A percentile compares a stretch with the other conserved stretches of the same genome.
Conservation (phyloP, 164 flowering plant species). For the Euptelea pleiosperma region DNA sequence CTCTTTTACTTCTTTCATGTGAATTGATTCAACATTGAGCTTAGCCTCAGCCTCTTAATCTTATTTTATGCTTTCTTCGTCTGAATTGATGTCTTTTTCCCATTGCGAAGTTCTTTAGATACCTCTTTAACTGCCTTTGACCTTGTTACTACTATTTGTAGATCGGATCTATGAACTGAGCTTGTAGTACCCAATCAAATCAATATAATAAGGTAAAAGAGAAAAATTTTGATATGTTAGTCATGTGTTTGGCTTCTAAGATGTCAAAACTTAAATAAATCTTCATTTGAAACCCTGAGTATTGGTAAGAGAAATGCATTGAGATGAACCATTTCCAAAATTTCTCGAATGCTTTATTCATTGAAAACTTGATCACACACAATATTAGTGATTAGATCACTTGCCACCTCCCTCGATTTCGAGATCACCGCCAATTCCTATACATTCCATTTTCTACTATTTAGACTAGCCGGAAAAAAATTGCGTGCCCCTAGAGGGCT, state of each 20-base stretch:
- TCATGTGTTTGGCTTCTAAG: constrained; percentile 76
- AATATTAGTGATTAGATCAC: constrained; percentile 76
- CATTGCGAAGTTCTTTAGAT: no score
- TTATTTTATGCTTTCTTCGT: constrained; percentile 78
- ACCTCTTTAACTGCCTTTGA: no score
- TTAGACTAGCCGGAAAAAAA: constrained; percentile 37
- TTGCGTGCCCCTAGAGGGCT: constrained; percentile 76
- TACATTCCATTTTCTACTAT: constrained; percentile 72
- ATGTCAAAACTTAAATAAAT: constrained; percentile 84
- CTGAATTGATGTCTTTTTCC: no score
- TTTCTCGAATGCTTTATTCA: constrained; percentile 81
- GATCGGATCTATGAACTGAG: constrained; percentile 92
- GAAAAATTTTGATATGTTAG: constrained; percentile 86
- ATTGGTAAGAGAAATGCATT: constrained; percentile 89
- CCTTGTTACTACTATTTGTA: no score
- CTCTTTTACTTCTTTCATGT: constrained; percentile 85
- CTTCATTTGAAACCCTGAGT: constrained; percentile 59
- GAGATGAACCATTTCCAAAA: constrained; percentile 85
- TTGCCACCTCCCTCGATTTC: constrained; percentile 89
- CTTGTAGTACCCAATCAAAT: constrained; percentile 84
- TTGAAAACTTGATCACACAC: constrained; percentile 99
- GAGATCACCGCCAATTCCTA: constrained; percentile 73
- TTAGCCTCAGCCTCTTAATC: constrained; percentile 79
- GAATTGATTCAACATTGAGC: constrained; percentile 73
- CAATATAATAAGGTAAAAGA: constrained; percentile 89